Percentiles rank a stretch among this genome's conserved stretches.
Conservation (phyloP, 2,329 filamentous ascomycete species). For the Aspergillus alliaceus region DNA sequence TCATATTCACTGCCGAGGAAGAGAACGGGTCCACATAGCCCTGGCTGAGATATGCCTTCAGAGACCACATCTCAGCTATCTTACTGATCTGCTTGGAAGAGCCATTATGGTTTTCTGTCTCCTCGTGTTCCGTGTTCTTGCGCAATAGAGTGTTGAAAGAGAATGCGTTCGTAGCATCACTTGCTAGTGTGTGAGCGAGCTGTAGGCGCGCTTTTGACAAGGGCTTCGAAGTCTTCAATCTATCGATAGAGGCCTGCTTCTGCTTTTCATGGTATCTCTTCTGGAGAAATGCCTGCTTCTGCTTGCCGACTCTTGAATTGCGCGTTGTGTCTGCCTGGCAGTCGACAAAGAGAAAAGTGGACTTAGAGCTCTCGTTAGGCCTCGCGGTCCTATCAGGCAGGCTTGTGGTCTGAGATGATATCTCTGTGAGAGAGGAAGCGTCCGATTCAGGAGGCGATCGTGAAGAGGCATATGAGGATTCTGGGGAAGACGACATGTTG, state of each 20-base stretch:
- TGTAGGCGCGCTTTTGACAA: background rate
- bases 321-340: constrained; percentile 1
- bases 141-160: background rate
- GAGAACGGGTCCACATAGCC: constrained; percentile 10
- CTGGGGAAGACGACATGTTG: background rate
- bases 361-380: background rate
- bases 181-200: background rate
- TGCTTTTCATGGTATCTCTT: constrained; percentile 4
- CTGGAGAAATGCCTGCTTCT: constrained; percentile 8
- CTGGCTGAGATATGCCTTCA: constrained; percentile 7
- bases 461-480: background rate
- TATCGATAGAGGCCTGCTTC: constrained; percentile 4
- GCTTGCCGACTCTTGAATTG: background rate
- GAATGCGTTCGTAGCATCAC: background rate
- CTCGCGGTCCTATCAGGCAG: background rate
- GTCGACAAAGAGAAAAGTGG: constrained; percentile 5
- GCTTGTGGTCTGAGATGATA: background rate
- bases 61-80: constrained; percentile 5
- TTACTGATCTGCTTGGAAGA: background rate
- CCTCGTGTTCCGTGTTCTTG: background rate
- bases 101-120: background rate
- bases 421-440: background rate
- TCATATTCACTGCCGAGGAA: constrained; percentile 4
- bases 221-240: background rate
- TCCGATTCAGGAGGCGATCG: background rate